These are phyloP conservation scores for Mycena polygramma DNA, from an alignment of 768 basidiomycete species.

Conservation along the genomic window DNA sequence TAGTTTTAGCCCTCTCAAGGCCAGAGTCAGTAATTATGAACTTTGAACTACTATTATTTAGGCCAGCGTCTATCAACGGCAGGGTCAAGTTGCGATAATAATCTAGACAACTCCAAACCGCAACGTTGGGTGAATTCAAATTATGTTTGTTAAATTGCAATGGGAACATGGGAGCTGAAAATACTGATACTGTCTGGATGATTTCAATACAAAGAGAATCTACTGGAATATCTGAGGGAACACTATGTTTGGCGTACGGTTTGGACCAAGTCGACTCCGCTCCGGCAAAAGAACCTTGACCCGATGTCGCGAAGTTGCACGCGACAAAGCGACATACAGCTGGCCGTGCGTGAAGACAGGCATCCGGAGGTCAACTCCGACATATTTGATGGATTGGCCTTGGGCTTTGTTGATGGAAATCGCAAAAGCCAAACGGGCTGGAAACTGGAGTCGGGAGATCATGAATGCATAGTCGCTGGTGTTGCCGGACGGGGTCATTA, in stretches of 20 bases:
- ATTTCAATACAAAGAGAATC: no score
- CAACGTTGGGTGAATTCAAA: no score
- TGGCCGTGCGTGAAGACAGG: background rate
- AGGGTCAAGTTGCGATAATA: no score
- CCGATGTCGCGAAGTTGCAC: background rate
- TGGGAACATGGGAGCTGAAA: no score
- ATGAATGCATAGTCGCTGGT: background rate
- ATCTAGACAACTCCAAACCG: no score
- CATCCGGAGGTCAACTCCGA: background rate
- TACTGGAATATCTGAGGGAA: background rate
- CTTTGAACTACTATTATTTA: no score
- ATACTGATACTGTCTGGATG: no score
- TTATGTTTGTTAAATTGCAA: no score
- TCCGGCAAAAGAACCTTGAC: constrained; percentile 1
- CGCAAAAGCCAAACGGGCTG: background rate
- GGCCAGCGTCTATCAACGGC: no score
- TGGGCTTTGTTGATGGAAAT: constrained; percentile 1
- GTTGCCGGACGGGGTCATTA: background rate
- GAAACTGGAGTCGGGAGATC: background rate
- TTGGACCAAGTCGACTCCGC: background rate
- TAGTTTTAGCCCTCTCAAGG: no score
- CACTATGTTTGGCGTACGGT: background rate
- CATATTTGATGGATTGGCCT: background rate
- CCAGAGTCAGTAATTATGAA: no score
- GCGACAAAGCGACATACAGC: background rate